Conservation (phyloP, 1,139 yeast species). For the Magnusiomyces tetraspermus region DNA sequence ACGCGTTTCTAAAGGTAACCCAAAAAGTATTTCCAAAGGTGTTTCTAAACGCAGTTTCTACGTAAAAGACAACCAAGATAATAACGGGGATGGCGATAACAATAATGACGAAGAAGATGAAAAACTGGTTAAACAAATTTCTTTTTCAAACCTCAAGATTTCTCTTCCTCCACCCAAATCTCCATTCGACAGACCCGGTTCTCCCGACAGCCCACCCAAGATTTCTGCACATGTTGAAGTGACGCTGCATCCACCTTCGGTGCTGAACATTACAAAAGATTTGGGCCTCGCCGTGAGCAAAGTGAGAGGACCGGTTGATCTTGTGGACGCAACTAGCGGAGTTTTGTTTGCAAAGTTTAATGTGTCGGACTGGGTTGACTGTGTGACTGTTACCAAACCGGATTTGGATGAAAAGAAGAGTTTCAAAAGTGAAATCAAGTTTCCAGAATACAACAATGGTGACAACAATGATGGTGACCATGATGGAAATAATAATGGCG, state of each 20-base stretch:
- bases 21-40: background rate
- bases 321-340: constrained; percentile 20
- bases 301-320: constrained; percentile 27
- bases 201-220: constrained; percentile 17
- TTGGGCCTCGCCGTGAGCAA: constrained; percentile 16
- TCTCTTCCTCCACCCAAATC: constrained; percentile 17
- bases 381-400: constrained; percentile 21
- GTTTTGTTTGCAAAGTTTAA: constrained; percentile 26
- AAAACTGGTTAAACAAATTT: constrained; percentile 20
- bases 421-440: no score
- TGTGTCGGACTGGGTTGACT: constrained; percentile 30
- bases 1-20: background rate
- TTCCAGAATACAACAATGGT: background rate
- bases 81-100: background rate
- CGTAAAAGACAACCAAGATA: background rate
- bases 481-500: no score
- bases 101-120: constrained; percentile 10
- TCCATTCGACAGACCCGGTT: constrained; percentile 16
- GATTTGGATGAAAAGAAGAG: constrained; percentile 12
- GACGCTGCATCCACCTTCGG: constrained; percentile 19
- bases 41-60: background rate
- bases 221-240: constrained; percentile 22
- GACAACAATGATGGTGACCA: background rate
- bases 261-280: constrained; percentile 16
- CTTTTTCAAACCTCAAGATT: constrained; percentile 20